Evolutionary conservation across 768 basidiomycete genomes (phyloP).

Genomic region (Auriscalpium orientale): DNA sequence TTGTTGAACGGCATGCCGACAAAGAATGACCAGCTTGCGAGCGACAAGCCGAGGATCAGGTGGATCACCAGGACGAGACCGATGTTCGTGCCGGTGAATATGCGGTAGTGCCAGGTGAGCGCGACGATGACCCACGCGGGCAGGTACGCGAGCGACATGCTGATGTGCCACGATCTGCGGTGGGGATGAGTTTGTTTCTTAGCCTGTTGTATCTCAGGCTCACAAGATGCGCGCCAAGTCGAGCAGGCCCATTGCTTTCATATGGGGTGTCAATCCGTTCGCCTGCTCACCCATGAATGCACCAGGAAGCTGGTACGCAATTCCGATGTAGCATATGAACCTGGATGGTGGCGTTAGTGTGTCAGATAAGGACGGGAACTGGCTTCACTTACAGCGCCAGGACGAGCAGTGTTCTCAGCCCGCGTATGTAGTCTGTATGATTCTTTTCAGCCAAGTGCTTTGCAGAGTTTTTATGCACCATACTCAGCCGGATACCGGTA

Average conservation of each 20-base stretch:
- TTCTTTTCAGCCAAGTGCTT: background rate
- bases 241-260: conserved; percentile 74
- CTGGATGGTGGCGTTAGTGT: conserved; percentile 26
- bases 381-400: conserved; percentile 48
- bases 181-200: conserved; percentile 1
- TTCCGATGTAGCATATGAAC: conserved; percentile 65
- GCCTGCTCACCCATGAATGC: conserved; percentile 62
- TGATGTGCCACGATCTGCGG: conserved; percentile 53
- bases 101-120: conserved; percentile 55
- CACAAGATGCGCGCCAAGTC: conserved; percentile 62
- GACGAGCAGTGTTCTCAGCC: conserved; percentile 53
- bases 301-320: conserved; percentile 73
- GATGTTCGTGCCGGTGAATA: conserved; percentile 55
- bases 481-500: conserved; percentile 49
- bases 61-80: conserved; percentile 58
- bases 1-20: conserved; percentile 63
- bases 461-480: background rate
- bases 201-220: conserved; percentile 12
- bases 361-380: background rate
- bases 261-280: conserved; percentile 54
- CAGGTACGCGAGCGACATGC: conserved; percentile 59
- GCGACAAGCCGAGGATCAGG: conserved; percentile 55
- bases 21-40: conserved; percentile 70
- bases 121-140: conserved; percentile 70
- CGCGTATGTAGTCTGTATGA: conserved; percentile 49